phyloP scores from a whole-genome alignment of 108 stramenopile species.

The Cyclostephanos tholiformis region DNA sequence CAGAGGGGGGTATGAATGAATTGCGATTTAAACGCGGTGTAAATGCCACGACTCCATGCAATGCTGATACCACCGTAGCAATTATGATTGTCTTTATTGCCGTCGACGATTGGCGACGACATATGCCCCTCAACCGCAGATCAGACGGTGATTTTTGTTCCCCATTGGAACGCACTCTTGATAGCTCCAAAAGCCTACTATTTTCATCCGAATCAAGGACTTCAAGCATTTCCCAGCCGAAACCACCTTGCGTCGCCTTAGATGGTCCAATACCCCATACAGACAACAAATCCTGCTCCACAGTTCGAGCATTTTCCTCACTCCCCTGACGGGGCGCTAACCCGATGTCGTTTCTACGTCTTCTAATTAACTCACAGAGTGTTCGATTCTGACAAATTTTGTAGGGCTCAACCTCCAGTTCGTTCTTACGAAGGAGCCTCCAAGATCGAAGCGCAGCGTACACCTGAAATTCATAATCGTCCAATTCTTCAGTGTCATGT shows the following conservation, averaged over 20 bases:
- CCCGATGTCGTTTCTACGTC: constrained; percentile 21
- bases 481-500: constrained; percentile 30
- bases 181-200: constrained; percentile 13
- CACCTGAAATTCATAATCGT: constrained; percentile 42
- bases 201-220: constrained; percentile 12
- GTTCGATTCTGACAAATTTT: constrained; percentile 44
- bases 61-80: not conserved
- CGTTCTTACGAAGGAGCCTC: constrained; percentile 32
- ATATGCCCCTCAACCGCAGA: not conserved
- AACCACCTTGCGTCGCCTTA: constrained; percentile 24
- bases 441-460: constrained; percentile 29
- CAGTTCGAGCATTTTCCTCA: not conserved
- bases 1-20: not conserved
- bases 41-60: constrained; percentile 3
- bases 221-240: constrained; percentile 40
- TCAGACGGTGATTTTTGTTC: too few species aligned
- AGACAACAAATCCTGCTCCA: constrained; percentile 25
- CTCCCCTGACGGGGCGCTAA: constrained; percentile 18
- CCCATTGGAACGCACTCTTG: not conserved
- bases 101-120: constrained; percentile 3
- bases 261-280: constrained; percentile 41
- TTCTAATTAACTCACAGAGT: constrained; percentile 33
- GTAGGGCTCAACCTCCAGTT: constrained; percentile 38
- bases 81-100: not conserved
- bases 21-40: not conserved